Conservation (phyloP, 352 stramenopile species). For the Pythium biforme region DNA sequence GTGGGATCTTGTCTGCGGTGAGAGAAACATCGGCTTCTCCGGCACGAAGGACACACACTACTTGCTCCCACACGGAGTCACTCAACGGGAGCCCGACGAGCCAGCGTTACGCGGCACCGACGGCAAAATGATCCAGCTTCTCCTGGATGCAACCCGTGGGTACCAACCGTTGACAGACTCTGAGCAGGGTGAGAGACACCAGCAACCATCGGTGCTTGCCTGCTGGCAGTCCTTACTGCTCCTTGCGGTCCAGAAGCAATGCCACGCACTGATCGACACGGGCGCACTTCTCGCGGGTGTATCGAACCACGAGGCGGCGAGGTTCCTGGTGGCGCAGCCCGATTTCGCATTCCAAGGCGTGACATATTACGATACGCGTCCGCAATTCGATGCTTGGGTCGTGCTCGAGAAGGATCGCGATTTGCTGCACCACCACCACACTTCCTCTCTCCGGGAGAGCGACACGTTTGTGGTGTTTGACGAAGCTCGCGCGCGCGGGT, state of each 20-base stretch:
- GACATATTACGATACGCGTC: slow-evolving; percentile 74
- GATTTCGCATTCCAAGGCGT: slow-evolving; percentile 51
- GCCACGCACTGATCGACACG: slow-evolving; percentile 82
- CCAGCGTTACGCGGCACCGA: slow-evolving; percentile 63
- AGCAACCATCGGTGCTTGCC: neutral
- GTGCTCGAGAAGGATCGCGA: slow-evolving; percentile 58
- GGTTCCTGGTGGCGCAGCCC: slow-evolving; percentile 38
- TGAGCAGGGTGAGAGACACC: neutral
- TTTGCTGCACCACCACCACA: slow-evolving; percentile 44
- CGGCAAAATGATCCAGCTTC: slow-evolving; percentile 83
- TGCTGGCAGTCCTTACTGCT: slow-evolving; percentile 50
- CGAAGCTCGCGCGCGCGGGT: slow-evolving; percentile 80
- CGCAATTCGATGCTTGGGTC: slow-evolving; percentile 64
- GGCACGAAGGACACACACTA: slow-evolving; percentile 89
- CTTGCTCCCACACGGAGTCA: slow-evolving; percentile 67
- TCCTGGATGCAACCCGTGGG: slow-evolving; percentile 37
- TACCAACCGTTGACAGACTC: slow-evolving; percentile 33
- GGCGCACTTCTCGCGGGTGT: slow-evolving; percentile 77
- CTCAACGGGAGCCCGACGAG: slow-evolving; percentile 55
- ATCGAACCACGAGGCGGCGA: slow-evolving; percentile 45
- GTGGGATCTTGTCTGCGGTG: slow-evolving; percentile 76
- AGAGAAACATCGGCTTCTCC: slow-evolving; percentile 77
- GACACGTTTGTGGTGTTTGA: slow-evolving; percentile 91
- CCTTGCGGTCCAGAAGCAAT: slow-evolving; percentile 35
- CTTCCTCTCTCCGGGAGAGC: slow-evolving; percentile 64